Base-by-base conservation (phyloP, 2,329 filamentous ascomycete species). In the Incumbomyces delicatus region DNA sequence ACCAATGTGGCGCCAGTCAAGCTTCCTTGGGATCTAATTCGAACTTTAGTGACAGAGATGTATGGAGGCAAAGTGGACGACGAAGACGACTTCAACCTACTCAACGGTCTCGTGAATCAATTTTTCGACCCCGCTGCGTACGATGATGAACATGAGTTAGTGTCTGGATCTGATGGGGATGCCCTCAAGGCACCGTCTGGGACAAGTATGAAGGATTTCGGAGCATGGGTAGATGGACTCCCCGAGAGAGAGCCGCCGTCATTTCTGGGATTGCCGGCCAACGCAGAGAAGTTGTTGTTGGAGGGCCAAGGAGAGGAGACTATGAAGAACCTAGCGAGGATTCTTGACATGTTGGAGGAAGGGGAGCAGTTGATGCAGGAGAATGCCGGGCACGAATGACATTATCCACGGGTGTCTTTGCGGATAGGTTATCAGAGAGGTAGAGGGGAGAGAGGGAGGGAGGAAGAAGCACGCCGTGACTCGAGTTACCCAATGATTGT, bases 31-130 rank as follows among this genome's bases (percentile, higher is more conserved):
- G 84, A 94, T 48, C 89, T 98, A 78, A 83, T 98, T 53, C 83
- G 87, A 50, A 88, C 84, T 46, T 77, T 98, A 13, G 77, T 98
- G 48, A 85, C 84, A 1, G 90, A 96, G 68, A 96, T 89, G 53
- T 98, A 98, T 61, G 92, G 92, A 54, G 92, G 92, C 65, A 98
- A 98, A 72, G 89, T 98, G 57, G 92, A 98, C 62, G 80, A 95
- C 61, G 84, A 88, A 53, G 81, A 71, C 35, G 92, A 98, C 67
- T 95, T 92, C 65, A 69, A 71, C 43, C 75, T 81, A 37, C 78
- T 98, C 13, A 73, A 75, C 38, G 69, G 77, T 48, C 77, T 98
- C 2, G 90, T 98, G 41, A 67, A 79, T 36, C 76, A 75, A 29
- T 81, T 94, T 64, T 74, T 98, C 53, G 95, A 87, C 0, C 85